Evolutionary conservation across 352 stramenopile genomes (phyloP).

Genomic region (Peronospora destructor): DNA sequence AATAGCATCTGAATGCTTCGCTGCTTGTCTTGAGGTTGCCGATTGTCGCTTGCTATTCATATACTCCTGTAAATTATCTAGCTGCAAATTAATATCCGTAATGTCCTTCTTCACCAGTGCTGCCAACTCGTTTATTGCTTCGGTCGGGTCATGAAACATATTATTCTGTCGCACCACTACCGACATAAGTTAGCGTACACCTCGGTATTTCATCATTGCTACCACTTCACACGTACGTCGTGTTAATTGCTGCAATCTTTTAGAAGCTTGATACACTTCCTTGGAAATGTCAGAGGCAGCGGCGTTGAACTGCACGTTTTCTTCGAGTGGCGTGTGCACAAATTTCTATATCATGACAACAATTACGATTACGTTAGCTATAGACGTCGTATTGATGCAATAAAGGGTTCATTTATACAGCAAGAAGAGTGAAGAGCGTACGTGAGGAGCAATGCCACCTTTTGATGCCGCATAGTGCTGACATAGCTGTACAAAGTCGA

Average conservation of each 20-base stretch:
- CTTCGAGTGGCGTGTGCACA: slow-evolving; percentile 41
- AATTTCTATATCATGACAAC: slow-evolving; percentile 28
- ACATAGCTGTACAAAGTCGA: slow-evolving; percentile 62
- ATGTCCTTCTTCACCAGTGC: slow-evolving; percentile 84
- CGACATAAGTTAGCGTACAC: neutral
- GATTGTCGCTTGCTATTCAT: slow-evolving; percentile 58
- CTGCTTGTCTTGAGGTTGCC: slow-evolving; percentile 55
- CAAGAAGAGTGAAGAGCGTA: slow-evolving; percentile 5
- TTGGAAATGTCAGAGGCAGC: slow-evolving; percentile 76
- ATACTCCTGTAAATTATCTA: slow-evolving; percentile 81
- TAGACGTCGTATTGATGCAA: neutral
- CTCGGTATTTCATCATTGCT: neutral
- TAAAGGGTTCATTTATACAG: neutral
- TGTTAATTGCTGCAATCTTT: slow-evolving; percentile 71
- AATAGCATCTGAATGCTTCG: slow-evolving; percentile 76
- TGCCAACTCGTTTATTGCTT: slow-evolving; percentile 78
- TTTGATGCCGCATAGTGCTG: slow-evolving; percentile 40
- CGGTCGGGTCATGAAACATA: slow-evolving; percentile 85
- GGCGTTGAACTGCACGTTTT: slow-evolving; percentile 78
- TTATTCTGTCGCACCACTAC: slow-evolving; percentile 83
- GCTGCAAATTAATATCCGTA: slow-evolving; percentile 78
- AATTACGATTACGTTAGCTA: slow-evolving; percentile 4
- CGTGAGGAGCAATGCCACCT: slow-evolving; percentile 22
- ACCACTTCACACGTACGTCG: slow-evolving; percentile 39
- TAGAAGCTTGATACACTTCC: slow-evolving; percentile 76